Conservation (phyloP, 1,284 basidiomycete genomes). For the Sporisorium graminicola region DNA sequence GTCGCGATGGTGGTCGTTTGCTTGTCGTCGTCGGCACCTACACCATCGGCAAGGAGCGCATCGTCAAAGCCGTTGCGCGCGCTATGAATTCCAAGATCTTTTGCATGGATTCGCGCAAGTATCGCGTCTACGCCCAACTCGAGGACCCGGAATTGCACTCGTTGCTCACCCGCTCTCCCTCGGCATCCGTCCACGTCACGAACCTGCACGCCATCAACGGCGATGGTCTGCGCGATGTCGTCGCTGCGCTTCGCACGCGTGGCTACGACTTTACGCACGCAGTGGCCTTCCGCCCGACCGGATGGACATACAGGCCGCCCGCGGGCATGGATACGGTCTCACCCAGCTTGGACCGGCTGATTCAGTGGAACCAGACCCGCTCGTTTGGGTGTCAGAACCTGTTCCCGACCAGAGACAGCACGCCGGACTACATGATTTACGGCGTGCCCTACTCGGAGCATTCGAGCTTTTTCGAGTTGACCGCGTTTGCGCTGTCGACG, state of each 20-base stretch:
- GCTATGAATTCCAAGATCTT: slow-evolving; percentile 87
- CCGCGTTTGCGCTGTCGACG: slow-evolving; percentile 82
- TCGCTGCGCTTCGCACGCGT: slow-evolving; percentile 75
- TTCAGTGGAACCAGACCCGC: slow-evolving; percentile 77
- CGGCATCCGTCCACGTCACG: slow-evolving; percentile 85
- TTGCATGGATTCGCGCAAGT: slow-evolving; percentile 77
- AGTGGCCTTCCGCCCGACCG: slow-evolving; percentile 89
- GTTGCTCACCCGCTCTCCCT: slow-evolving; percentile 82
- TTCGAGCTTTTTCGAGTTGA: slow-evolving; percentile 78
- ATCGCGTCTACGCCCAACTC: slow-evolving; percentile 60
- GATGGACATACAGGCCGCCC: slow-evolving; percentile 86
- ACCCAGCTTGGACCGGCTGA: slow-evolving; percentile 60
- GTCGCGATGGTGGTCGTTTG: slow-evolving; percentile 60
- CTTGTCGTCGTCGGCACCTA: slow-evolving; percentile 95
- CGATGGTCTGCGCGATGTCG: slow-evolving; percentile 82
- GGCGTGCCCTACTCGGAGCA: slow-evolving; percentile 96
- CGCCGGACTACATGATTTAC: slow-evolving; percentile 78
- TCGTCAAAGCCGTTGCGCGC: slow-evolving; percentile 91
- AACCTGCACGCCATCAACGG: slow-evolving; percentile 83
- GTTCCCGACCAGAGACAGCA: slow-evolving; percentile 80
- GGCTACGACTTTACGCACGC: slow-evolving; percentile 80
- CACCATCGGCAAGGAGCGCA: slow-evolving; percentile 95
- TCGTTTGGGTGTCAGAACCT: slow-evolving; percentile 79
- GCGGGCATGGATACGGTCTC: slow-evolving; percentile 74
- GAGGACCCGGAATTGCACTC: slow-evolving; percentile 78